Percentiles rank a stretch among this genome's conserved stretches.
These are phyloP conservation scores for Diospyros lotus DNA, from an alignment of 148 eudicot genomes.

Conservation along the genomic window DNA sequence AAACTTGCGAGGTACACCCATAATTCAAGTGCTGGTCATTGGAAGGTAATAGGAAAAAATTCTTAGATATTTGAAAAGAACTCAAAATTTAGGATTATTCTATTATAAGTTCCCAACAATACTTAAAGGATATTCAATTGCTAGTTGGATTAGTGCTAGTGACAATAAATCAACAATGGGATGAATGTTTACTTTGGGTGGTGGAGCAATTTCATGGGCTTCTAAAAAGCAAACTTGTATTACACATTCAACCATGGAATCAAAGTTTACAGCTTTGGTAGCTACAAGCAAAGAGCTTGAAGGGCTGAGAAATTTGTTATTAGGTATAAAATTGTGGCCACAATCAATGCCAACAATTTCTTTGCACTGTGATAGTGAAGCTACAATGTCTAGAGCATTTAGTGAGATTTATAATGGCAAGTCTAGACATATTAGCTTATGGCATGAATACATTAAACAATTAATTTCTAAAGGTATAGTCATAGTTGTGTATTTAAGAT, in stretches of 20 bases:
- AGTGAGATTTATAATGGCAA: not conserved
- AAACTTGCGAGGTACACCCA: not conserved
- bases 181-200: constrained; percentile 1
- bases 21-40: not conserved
- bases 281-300: not conserved
- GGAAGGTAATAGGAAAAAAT: not conserved
- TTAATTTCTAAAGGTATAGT: not conserved
- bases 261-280: not conserved
- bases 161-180: not conserved
- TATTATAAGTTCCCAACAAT: not conserved
- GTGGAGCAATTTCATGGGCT: not conserved
- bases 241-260: not conserved
- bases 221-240: constrained; percentile 5
- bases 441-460: too few relatives aligned
- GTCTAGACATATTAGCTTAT: not conserved
- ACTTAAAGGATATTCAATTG: too few relatives aligned
- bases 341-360: not conserved
- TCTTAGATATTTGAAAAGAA: not conserved
- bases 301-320: not conserved
- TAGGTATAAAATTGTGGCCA: constrained; percentile 1
- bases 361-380: not conserved
- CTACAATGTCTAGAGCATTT: constrained; percentile 1
- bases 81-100: not conserved
- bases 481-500: not conserved
- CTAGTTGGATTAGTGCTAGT: constrained; percentile 3